Evolutionary conservation across 2,329 filamentous ascomycete genomes (phyloP), one percentile per base, ranked within the genome.

Genomic region (Hypoxylon sp.): DNA sequence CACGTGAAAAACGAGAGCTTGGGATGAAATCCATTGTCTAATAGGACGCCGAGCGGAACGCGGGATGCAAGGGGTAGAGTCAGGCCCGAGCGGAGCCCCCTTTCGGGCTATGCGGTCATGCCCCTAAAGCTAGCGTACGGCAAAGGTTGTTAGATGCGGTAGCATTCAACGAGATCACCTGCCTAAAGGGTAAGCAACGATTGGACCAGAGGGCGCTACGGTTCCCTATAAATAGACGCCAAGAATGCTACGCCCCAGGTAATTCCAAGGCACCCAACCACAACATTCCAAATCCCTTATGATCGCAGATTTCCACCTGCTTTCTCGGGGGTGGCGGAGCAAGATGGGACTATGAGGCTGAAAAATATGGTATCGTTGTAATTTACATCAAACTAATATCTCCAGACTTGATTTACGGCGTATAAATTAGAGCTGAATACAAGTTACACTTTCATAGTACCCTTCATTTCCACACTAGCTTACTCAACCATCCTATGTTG

Each of bases 81-180:
- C 22, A 44, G 40, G 33, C n/a, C 25, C n/a, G 20, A 42, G 55
- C 40, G 46, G 37, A 17, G 54, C 27, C 55, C 40, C 40, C 44
- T 55, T 50, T 35, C 31, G n/a, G 33, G 33, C 25, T 33, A 14
- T 27, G 31, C 51, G 44, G 22, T 25, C 50, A 42, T 63, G 33
- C 17, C 22, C 14, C 22, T 51, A n/a, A 57, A 50, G 61, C 53
- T 30, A 49, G 27, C 11, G 42, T 61, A 37, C 57, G 57, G 35
- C 49, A 50, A 46, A 55, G 57, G 13, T 44, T 51, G 37, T 61
- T 49, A 61, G 63, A 61, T 42, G 46, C 22, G 50, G 50, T 65
- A 33, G 13, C 35, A 20, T 51, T 35, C 13, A 33, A 40, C 30
- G 11, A 54, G 31, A 65, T 65, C 37, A 30, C 50, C 50, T 55